These are phyloP conservation scores for Penicillium maclennaniae DNA, from an alignment of 495 filamentous ascomycete genomes.

Conservation along the genomic window DNA sequence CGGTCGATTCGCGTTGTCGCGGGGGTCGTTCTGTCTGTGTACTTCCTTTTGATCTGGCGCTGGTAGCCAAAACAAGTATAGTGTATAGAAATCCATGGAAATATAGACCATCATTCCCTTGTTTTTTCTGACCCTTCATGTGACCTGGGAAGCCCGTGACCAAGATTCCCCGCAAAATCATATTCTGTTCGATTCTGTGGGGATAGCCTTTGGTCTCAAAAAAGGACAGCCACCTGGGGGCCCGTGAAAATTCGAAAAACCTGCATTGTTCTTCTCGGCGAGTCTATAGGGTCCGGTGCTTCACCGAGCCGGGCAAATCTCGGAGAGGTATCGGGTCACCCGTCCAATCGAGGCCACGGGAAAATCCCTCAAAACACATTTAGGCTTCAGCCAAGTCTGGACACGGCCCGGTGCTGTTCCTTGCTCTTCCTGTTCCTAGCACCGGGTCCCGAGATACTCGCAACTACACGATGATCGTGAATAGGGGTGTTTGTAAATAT, in stretches of 20 bases:
- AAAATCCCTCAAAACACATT: constrained; percentile 15
- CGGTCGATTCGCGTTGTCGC: constrained; percentile 38
- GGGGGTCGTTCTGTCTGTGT: constrained; percentile 42
- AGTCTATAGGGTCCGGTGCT: not conserved
- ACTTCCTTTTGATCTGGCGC: constrained; percentile 51
- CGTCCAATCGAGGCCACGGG: constrained; percentile 20
- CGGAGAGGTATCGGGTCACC: constrained; percentile 13
- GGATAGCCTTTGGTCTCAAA: not conserved
- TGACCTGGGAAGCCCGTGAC: not conserved
- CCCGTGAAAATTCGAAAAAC: no score
- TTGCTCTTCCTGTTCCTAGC: no score
- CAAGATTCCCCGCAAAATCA: not conserved
- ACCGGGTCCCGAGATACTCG: not conserved
- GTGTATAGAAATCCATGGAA: constrained; percentile 12
- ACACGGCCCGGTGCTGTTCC: constrained; percentile 11
- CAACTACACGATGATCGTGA: not conserved
- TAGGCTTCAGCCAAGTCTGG: constrained; percentile 8
- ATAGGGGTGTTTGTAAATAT: no score
- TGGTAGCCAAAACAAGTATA: constrained; percentile 37
- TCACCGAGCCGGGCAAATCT: constrained; percentile 14
- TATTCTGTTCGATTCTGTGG: not conserved
- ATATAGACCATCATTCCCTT: constrained; percentile 1
- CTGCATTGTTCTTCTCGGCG: not conserved
- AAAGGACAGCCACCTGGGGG: not conserved
- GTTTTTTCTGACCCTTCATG: no score